Evolutionary conservation across 1,284 basidiomycete genomes (phyloP), one percentile per base, ranked within the genome.

Genomic region (Thecaphora thlaspeos): DNA sequence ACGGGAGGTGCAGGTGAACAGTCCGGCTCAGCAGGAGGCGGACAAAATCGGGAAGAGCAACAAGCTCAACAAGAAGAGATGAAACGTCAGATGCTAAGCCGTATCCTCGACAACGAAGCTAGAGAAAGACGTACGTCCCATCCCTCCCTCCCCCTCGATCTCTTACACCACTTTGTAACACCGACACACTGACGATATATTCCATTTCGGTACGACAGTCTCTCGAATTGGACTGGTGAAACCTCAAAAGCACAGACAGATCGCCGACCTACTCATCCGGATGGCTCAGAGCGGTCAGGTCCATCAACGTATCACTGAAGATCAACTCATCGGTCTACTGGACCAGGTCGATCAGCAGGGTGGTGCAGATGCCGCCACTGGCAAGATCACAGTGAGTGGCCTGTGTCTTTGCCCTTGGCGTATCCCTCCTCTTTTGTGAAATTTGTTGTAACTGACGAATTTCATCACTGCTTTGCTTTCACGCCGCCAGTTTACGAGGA

Each of bases 241-340:
- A 71, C 90, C 91, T 0, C 86, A 90, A 52, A 84, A 92, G 75
- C 89, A 91, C 7, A 82, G 84, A 51, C 87, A 92, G 77, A 91
- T 97, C 65, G 89, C 95, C 79, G 83, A 83, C 14, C 85, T 95
- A 51, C 81, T 98, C 40, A 76, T 92, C 34, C 84, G 90, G 39
- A 93, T 96, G 90, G 92, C 89, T 8, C 90, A 93, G 79, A 83
- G 85, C 2, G 92, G 93, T n/a, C 92, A 96, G 79, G 81, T 97
- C 43, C 83, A 88, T 49, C 88, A 88, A 12, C 83, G 88, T 49
- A 88, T 98, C 40, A 87, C 85, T 23, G 94, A 98, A 77, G 83
- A 85, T 42, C 91, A 94, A 75, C 82, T 98, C 54, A 94, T 97
- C 72, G 88, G 87, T 34, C 81, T 98, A 18, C 82, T 98, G 49